Base-by-base conservation (phyloP, 2,329 filamentous ascomycete genomes). In the Tothia fuscella region DNA sequence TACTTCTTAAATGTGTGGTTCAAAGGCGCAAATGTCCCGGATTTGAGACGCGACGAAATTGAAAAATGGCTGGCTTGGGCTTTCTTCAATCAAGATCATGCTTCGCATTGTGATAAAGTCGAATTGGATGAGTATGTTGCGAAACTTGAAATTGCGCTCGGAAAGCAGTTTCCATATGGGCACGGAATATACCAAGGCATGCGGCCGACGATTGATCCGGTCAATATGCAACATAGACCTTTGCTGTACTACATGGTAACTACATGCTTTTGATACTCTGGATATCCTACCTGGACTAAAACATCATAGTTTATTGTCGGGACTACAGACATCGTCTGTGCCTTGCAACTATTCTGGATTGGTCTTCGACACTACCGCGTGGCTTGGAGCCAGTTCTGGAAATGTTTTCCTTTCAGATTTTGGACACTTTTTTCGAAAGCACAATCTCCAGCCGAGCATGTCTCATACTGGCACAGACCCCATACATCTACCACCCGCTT, bases 31-130 rank as follows among this genome's bases (percentile, higher is more conserved):
- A 62, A 69, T 7, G 44, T 64, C 1, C 55, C 63, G 14, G 74
- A 79, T 25, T 74, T 85, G 42, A 65, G 68, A 33, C 63, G 71
- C n/a, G 77, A 82, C 13, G 81, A 84, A 50, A 58, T 83, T 40
- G 69, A 67, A 48, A 75, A 81, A 46, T 83, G 82, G 49, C 56
- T 81, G 17, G 63, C 71, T 6, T 85, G 80, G 80, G 78, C 74
- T 1, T 76, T 84, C 51, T 73, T 80, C 45, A 76, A 79, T 47
- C 59, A 67, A 3, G 55, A 56, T 36, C 59, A 61, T 20, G 55
- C 60, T 2, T 35, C 29, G 5, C 61, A 65, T 14, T 57, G 71
- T 36, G 62, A 73, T 7, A n/a, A n/a, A n/a, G n/a, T n/a, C n/a
- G 67, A 70, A 55, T 52, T 80, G 34, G 68, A 78, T 28, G 65